Evolutionary conservation across 2,329 filamentous ascomycete species (phyloP).

Genomic region (Leptodontidium sp.): DNA sequence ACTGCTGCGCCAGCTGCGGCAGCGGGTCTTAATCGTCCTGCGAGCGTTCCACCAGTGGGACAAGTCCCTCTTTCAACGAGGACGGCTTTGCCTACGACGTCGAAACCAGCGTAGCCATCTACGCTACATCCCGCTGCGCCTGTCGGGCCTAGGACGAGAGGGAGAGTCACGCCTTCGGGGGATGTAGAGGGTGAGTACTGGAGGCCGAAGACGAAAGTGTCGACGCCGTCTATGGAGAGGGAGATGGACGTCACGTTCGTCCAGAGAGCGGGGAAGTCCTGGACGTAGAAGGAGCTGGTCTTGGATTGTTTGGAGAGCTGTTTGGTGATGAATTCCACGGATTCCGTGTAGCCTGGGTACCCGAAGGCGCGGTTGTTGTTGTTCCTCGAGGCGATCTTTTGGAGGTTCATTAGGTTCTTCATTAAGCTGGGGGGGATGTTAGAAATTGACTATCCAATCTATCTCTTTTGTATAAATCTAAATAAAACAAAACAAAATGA

Average conservation of each 20-base stretch:
- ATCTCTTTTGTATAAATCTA: too few relatives aligned
- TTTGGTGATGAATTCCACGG: slow-evolving; percentile 26
- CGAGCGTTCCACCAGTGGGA: slow-evolving; percentile 61
- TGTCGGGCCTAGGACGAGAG: slow-evolving; percentile 26
- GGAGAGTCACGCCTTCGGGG: slow-evolving; percentile 40
- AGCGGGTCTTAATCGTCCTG: slow-evolving; percentile 53
- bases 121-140: slow-evolving; percentile 22
- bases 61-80: slow-evolving; percentile 63
- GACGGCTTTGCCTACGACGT: slow-evolving; percentile 55
- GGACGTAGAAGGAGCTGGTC: slow-evolving; percentile 23
- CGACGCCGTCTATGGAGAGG: slow-evolving; percentile 19
- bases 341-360: slow-evolving; percentile 29
- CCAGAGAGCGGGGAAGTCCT: slow-evolving; percentile 29
- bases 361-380: slow-evolving; percentile 30
- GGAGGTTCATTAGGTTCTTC: slow-evolving; percentile 29
- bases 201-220: slow-evolving; percentile 26
- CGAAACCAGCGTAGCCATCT: slow-evolving; percentile 27
- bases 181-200: slow-evolving; percentile 40
- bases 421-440: slow-evolving; percentile 23
- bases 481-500: too few relatives aligned
- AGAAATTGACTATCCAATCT: too few relatives aligned
- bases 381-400: slow-evolving; percentile 29
- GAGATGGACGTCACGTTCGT: slow-evolving; percentile 27
- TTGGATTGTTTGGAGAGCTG: slow-evolving; percentile 25
- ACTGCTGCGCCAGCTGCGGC: slow-evolving; percentile 61